Conservation (phyloP, 2,329 filamentous ascomycete species). For the Cercospora zeae-maydis region DNA sequence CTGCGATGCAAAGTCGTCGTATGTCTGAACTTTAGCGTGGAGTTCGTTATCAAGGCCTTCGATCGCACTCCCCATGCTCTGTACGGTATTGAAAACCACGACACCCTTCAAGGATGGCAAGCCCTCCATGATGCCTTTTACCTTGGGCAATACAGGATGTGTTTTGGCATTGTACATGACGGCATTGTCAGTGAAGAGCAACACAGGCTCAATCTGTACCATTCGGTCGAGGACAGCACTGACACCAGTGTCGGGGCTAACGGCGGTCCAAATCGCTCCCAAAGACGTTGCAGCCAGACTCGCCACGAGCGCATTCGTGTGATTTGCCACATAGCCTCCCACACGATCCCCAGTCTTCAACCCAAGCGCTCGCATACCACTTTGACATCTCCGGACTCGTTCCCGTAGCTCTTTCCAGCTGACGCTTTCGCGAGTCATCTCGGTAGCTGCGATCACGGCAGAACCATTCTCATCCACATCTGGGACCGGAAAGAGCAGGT, state of each 20-base stretch:
- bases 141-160: conserved; percentile 76
- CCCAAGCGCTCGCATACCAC: conserved; percentile 64
- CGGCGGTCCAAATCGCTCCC: conserved; percentile 88
- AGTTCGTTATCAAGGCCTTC: conserved; percentile 19
- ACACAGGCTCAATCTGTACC: conserved; percentile 74
- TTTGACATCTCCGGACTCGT: conserved; percentile 68
- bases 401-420: conserved; percentile 81
- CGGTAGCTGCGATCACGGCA: conserved; percentile 78
- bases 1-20: conserved; percentile 37
- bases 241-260: conserved; percentile 88
- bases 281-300: conserved; percentile 80
- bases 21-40: conserved; percentile 23
- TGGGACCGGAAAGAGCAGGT: conserved; percentile 73
- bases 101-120: conserved; percentile 66
- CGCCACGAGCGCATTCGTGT: conserved; percentile 78
- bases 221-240: conserved; percentile 86
- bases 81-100: conserved; percentile 68
- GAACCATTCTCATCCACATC: conserved; percentile 56
- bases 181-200: conserved; percentile 84
- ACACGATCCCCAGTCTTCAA: conserved; percentile 61
- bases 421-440: conserved; percentile 61
- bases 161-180: conserved; percentile 87
- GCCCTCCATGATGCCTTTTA: conserved; percentile 67
- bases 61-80: conserved; percentile 41
- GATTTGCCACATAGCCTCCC: conserved; percentile 80